Base-by-base conservation (phyloP, 139 green algal genomes). In the Chlorella sp. region DNA sequence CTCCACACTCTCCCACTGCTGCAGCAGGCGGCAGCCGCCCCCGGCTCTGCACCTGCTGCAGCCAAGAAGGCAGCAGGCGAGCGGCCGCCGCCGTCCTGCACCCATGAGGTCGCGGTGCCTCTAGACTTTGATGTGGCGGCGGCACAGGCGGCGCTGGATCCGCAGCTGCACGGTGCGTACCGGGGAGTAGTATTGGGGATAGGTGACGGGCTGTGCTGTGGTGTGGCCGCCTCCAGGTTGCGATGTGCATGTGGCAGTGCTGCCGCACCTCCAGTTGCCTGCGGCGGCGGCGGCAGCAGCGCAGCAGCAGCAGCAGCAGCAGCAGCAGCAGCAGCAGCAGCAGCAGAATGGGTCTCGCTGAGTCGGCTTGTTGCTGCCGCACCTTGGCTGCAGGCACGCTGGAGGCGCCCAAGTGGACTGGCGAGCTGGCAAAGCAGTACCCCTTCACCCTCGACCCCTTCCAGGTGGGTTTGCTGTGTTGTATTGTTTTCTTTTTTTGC, bases 371-470 rank as follows among this genome's bases (percentile, higher is more conserved):
- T n/a, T n/a, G n/a, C n/a, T n/a, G n/a, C n/a, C n/a, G n/a, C n/a
- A n/a, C n/a, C n/a, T n/a, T n/a, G 44, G n/a, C 34, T 1, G 34
- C 56, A 60, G 34, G 44, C 57, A 56, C 63, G 39, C 26, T 47
- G 41, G 62, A 98, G 38, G 63, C 91, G 0, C 95, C 95, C 6
- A 41, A 73, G 1, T 97, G 86, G 88, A 81, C 70, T 15, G 94
- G 92, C 0, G 23, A 51, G 5, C 89, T 88, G 68, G 95, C 94
- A 12, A 98, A 97, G 87, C 26, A 92, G 44, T 98, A 98, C 86
- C 93, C 94, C 4, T 99, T 99, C 83, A 72, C 70, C n/a, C 87
- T 99, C 74, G 96, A 99, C 84, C 90, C 94, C 1, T 99, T 99
- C 81, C 96, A 99, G 51, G 51, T 60, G 18, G 9, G 51, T 60